phyloP scores from a whole-genome alignment of 2,329 filamentous ascomycete genomes.

The Zymoseptoria tritici region DNA sequence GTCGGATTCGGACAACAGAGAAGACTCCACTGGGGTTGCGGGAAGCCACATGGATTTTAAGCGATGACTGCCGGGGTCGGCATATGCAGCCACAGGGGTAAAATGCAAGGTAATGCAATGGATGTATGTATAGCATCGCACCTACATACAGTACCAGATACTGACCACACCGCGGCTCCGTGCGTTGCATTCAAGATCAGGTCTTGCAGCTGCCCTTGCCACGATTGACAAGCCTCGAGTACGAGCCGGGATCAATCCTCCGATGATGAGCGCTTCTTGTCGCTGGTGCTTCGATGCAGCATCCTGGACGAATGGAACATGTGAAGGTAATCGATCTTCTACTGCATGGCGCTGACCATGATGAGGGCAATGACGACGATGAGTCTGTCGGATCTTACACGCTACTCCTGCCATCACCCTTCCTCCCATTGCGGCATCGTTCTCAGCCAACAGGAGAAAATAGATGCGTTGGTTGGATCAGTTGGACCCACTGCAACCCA shows the following conservation, averaged over 20 bases:
- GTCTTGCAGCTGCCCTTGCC: not conserved
- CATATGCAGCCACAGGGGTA: not conserved
- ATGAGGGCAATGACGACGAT: not conserved
- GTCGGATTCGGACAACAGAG: not conserved
- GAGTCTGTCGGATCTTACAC: not conserved
- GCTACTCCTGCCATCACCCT: not conserved
- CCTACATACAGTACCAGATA: not conserved
- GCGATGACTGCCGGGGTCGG: not conserved
- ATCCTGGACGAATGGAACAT: not conserved
- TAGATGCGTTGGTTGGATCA: not conserved
- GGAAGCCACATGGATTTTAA: not conserved
- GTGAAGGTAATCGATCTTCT: not conserved
- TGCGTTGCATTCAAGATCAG: not conserved
- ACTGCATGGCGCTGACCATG: not conserved
- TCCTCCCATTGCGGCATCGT: not conserved
- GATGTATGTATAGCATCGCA: not conserved
- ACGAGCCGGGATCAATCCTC: not conserved
- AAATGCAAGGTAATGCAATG: not conserved
- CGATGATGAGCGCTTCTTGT: not conserved
- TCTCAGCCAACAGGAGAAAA: not conserved
- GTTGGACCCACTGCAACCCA: not conserved
- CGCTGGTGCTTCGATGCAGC: not conserved
- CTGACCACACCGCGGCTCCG: not conserved
- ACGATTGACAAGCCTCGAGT: not conserved
- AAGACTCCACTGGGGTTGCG: not conserved